Evolutionary conservation across 306 rosid species (phyloP).

Genomic region (Abrus precatorius): DNA sequence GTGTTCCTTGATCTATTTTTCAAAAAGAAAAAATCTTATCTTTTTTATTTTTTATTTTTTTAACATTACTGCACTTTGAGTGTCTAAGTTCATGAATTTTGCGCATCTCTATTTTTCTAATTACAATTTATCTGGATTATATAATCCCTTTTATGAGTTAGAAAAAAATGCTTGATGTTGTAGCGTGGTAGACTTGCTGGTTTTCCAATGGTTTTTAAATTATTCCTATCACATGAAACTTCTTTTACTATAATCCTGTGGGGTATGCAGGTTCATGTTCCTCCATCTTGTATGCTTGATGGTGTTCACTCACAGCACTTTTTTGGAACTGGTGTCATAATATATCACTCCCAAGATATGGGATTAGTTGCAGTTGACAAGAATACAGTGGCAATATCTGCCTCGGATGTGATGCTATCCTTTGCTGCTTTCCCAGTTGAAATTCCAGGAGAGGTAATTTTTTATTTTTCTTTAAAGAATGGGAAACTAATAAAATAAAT

Average conservation of each 20-base stretch:
- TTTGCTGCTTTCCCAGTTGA: constrained; percentile 97
- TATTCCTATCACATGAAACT: constrained; percentile 16
- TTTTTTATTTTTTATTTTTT: not conserved
- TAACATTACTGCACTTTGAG: constrained; percentile 25
- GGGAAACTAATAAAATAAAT: constrained; percentile 26
- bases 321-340: constrained; percentile 91
- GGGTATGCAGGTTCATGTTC: constrained; percentile 88
- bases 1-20: not conserved
- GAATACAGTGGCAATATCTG: constrained; percentile 89
- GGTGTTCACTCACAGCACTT: constrained; percentile 96
- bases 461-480: constrained; percentile 49
- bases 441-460: constrained; percentile 92
- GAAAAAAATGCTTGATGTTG: constrained; percentile 10
- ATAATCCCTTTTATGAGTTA: constrained; percentile 1
- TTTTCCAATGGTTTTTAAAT: constrained; percentile 34
- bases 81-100: constrained; percentile 7
- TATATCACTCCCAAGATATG: constrained; percentile 83
- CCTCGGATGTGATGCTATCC: constrained; percentile 91
- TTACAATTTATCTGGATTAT: not conserved
- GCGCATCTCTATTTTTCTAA: not conserved
- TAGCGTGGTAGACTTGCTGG: constrained; percentile 19
- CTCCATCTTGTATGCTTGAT: constrained; percentile 96
- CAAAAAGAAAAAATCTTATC: not conserved
- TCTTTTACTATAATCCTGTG: constrained; percentile 39
- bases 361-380: constrained; percentile 92